These are phyloP conservation scores for Abrus precatorius DNA, from an alignment of 306 rosid genomes.

Conservation along the genomic window DNA sequence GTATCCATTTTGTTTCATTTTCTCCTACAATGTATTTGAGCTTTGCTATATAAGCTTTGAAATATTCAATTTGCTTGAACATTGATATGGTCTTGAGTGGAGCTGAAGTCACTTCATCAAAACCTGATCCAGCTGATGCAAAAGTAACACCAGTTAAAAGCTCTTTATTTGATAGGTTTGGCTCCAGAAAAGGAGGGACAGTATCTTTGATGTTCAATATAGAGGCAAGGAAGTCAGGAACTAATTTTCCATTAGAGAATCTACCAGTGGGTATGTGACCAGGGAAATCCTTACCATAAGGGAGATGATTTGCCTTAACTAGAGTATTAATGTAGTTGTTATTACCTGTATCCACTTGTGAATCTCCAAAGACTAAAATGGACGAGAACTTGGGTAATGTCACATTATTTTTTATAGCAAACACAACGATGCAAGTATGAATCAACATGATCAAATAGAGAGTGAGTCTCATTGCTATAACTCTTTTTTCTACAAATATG, in stretches of 20 bases:
- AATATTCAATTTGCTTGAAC: slow-evolving; percentile 60
- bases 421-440: slow-evolving; percentile 41
- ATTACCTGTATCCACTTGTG: slow-evolving; percentile 68
- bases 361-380: slow-evolving; percentile 75
- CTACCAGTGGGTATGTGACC: slow-evolving; percentile 69
- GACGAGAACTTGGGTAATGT: slow-evolving; percentile 54
- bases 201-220: slow-evolving; percentile 57
- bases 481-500: neutral
- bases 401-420: slow-evolving; percentile 40
- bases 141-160: slow-evolving; percentile 71
- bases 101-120: slow-evolving; percentile 60
- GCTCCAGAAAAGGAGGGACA: slow-evolving; percentile 68
- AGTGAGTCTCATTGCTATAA: slow-evolving; percentile 51
- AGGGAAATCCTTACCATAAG: slow-evolving; percentile 71
- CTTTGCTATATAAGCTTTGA: slow-evolving; percentile 58
- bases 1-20: slow-evolving; percentile 47
- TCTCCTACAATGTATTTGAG: slow-evolving; percentile 59
- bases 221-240: slow-evolving; percentile 68
- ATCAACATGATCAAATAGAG: slow-evolving; percentile 41
- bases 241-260: slow-evolving; percentile 71
- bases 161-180: slow-evolving; percentile 54
- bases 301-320: slow-evolving; percentile 60
- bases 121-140: slow-evolving; percentile 65
- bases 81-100: slow-evolving; percentile 48
- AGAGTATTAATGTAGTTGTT: slow-evolving; percentile 64